Evolutionary conservation across 371 early-diverging fungal species (phyloP).

Genomic region (Capniomyces stellatus): DNA sequence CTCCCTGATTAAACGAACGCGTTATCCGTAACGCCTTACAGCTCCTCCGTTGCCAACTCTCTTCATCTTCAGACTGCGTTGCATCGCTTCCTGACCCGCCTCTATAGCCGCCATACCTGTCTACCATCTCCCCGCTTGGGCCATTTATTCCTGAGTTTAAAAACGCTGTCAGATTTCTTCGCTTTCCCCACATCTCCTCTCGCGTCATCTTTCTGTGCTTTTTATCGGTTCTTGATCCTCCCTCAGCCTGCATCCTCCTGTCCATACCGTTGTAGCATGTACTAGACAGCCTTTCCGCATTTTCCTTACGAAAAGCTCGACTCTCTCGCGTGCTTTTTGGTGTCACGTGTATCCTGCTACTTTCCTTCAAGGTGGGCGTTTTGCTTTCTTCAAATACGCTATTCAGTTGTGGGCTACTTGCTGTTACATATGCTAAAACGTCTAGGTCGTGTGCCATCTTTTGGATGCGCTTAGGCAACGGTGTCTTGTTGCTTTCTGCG

Average conservation of each 20-base stretch:
- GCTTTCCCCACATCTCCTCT: neutral
- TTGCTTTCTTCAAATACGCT: neutral
- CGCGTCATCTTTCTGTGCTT: neutral
- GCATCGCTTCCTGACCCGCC: neutral
- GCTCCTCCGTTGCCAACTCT: neutral
- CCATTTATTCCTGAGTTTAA: neutral
- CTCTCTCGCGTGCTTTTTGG: neutral
- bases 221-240: too few relatives aligned
- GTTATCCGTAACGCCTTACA: neutral
- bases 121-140: neutral
- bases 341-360: neutral
- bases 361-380: too few relatives aligned
- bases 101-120: neutral
- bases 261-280: too few relatives aligned
- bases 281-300: neutral
- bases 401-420: neutral
- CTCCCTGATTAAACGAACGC: neutral
- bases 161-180: too few relatives aligned
- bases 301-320: neutral
- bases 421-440: conserved; percentile 1
- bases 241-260: too few relatives aligned
- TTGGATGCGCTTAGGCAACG: neutral
- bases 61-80: conserved; percentile 5
- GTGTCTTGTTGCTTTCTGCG: neutral
- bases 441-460: neutral